These are phyloP conservation scores for Leucocoprinus birnbaumii DNA, from an alignment of 768 basidiomycete species.

Conservation along the genomic window DNA sequence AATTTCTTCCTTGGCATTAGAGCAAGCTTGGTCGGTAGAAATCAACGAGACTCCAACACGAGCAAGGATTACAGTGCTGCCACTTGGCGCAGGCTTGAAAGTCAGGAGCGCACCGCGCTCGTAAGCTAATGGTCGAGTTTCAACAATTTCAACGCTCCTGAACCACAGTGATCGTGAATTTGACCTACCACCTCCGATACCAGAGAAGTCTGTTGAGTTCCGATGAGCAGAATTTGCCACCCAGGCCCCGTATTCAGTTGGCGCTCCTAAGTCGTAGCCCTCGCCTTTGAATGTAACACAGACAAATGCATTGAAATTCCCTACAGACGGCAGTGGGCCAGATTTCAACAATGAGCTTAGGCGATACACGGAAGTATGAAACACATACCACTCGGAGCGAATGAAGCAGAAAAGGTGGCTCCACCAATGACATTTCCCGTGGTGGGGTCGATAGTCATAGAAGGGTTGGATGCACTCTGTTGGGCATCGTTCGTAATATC, in stretches of 20 bases:
- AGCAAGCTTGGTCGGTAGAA: conserved; percentile 58
- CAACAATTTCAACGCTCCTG: too few species aligned
- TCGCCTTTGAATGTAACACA: conserved; percentile 61
- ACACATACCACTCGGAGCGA: conserved; percentile 42
- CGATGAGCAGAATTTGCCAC: conserved; percentile 44
- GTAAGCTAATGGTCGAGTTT: conserved; percentile 18
- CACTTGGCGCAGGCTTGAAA: conserved; percentile 39
- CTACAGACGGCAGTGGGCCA: conserved; percentile 21
- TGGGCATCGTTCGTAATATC: conserved; percentile 65
- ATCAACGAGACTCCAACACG: conserved; percentile 66
- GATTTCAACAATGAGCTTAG: too few species aligned
- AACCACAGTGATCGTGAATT: conserved; percentile 6
- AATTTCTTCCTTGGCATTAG: conserved; percentile 59
- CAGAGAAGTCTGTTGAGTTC: conserved; percentile 36
- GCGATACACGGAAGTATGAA: neutral
- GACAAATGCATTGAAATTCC: conserved; percentile 52
- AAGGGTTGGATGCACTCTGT: conserved; percentile 44
- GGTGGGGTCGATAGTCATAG: conserved; percentile 42
- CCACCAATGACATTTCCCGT: conserved; percentile 49
- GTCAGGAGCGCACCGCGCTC: conserved; percentile 53
- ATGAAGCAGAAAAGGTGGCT: conserved; percentile 48
- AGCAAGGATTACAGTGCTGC: conserved; percentile 43
- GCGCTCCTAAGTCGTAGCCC: conserved; percentile 40
- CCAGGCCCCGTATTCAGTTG: conserved; percentile 56
- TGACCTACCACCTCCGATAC: conserved; percentile 47